Evolutionary conservation across 768 basidiomycete genomes (phyloP).

Genomic region (Tulasnella sp.): DNA sequence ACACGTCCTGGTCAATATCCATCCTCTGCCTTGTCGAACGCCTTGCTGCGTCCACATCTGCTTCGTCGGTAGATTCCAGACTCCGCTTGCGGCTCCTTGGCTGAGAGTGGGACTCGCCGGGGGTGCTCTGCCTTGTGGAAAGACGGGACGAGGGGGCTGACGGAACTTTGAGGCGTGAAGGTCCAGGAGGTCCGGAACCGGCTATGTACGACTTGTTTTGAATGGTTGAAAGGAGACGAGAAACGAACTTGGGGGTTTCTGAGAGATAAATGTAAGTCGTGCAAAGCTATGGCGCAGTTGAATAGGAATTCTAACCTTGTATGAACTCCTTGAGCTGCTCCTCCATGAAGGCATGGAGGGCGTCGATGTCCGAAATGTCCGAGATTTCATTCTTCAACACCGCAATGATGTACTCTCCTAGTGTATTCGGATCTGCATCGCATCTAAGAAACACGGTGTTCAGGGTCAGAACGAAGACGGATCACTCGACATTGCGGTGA

Average conservation of each 20-base stretch:
- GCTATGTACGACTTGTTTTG: constrained; percentile 86
- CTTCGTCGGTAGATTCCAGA: constrained; percentile 63
- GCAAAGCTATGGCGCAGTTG: background rate
- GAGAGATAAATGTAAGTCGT: constrained; percentile 29
- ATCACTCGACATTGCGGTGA: constrained; percentile 31
- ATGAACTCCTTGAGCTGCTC: constrained; percentile 89
- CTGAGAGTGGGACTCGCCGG: constrained; percentile 52
- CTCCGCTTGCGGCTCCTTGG: constrained; percentile 65
- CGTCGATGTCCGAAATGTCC: constrained; percentile 61
- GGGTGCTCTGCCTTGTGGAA: constrained; percentile 40
- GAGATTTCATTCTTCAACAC: constrained; percentile 79
- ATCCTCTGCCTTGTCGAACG: constrained; percentile 74
- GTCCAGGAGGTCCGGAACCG: constrained; percentile 59
- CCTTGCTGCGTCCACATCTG: constrained; percentile 42
- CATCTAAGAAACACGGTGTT: constrained; percentile 59
- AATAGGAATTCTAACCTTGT: constrained; percentile 54
- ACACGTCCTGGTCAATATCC: constrained; percentile 5
- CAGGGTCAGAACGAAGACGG: constrained; percentile 6
- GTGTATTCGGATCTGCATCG: constrained; percentile 92
- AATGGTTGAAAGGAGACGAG: constrained; percentile 82
- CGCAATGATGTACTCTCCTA: constrained; percentile 93
- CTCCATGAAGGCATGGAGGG: constrained; percentile 78
- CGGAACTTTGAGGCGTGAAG: constrained; percentile 76
- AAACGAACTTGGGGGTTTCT: constrained; percentile 79
- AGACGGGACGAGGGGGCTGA: constrained; percentile 48